Evolutionary conservation across 176 grass and related monocot species (phyloP), one percentile per base, ranked within the genome.

Genomic region (Poa annua): DNA sequence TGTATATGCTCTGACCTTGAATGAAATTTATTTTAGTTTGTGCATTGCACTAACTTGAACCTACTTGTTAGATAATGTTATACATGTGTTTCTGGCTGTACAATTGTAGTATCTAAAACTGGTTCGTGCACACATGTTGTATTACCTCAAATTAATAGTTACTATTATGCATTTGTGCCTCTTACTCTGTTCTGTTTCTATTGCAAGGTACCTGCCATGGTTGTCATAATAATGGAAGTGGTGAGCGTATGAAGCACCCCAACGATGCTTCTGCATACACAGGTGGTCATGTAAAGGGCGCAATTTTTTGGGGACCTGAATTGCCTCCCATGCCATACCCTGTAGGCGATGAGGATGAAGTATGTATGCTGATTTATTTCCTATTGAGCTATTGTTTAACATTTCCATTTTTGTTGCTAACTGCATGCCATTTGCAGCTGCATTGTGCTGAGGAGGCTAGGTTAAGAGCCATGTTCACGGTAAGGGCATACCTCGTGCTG

Each of bases 141-240:
- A 32, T 29, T 63, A 63, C 60, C 11, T 32, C 60, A 15, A 63
- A 32, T 63, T 32, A 32, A 32, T 26, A 32, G 24, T 29, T 62
- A 29, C 59, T 63, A 63, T 32, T 15, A 63, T 63, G 24, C 60
- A 63, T 63, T 1, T 63, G 25, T 63, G 57, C 22, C 13, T 29
- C 57, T 61, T 13, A 29, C 26, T 26, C 57, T 61, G 25, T 63
- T 63, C 15, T 63, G 12, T 32, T 63, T 63, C 6, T 63, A 63
- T 63, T 63, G 60, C 25, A 32, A 63, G 60, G 25, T 63, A 32
- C 25, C 12, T 63, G 60, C 25, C 25, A 63, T 32, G 60, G 51
- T 71, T 71, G 68, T 47, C 4, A 71, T 25, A 71, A 71, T 71
- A 71, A 71, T 25, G 68, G 39, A 71, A 47, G 68, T 7, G 68